Base-by-base conservation (phyloP, 495 filamentous ascomycete genomes). In the Choiromyces venosus region DNA sequence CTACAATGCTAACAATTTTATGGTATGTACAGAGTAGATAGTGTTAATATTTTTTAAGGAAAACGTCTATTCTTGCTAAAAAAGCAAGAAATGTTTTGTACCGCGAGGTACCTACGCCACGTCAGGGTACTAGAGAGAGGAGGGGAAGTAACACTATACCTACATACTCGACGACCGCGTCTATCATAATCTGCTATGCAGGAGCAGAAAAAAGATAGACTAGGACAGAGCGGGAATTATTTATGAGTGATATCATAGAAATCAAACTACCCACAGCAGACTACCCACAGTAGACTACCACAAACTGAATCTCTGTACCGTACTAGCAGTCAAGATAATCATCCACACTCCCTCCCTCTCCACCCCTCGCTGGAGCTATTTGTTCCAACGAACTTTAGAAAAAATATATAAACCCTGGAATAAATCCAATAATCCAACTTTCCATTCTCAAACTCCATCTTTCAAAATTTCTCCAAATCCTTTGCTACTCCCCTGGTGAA, bases 1-100 rank as follows among this genome's bases (percentile, higher is more conserved):
- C 8, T 61, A 10, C 25, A 29, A 29, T 61, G 52, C 1, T 14
- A 10, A 61, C 12, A 6, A 7, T 52, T 52, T 52, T 8, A 9
- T 10, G n/a, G 46, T 52, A 66, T 16, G 25, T 66, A 18, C 29
- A 37, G 65, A 38, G 33, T 64, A 64, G n/a, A 33, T 64, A 16
- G 29, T 37, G 8, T 19, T 36, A 37, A 69, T 33, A 69, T 69
- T 19, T 69, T 33, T 18, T 18, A 7, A 33, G 14, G 46, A 68
- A 42, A 36, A 33, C 37, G 67, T 38, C 33, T n/a, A 44, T 44
- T 69, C 33, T 44, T 44, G n/a, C n/a, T 19, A 5, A 42, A 69
- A 69, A 66, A 29, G 64, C 64, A 66, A 66, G 64, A n/a, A n/a
- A n/a, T n/a, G n/a, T n/a, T 14, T 16, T 61, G 52, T 29, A 61